phyloP scores from a whole-genome alignment of 495 filamentous ascomycete species.

The Peziza echinospora region DNA sequence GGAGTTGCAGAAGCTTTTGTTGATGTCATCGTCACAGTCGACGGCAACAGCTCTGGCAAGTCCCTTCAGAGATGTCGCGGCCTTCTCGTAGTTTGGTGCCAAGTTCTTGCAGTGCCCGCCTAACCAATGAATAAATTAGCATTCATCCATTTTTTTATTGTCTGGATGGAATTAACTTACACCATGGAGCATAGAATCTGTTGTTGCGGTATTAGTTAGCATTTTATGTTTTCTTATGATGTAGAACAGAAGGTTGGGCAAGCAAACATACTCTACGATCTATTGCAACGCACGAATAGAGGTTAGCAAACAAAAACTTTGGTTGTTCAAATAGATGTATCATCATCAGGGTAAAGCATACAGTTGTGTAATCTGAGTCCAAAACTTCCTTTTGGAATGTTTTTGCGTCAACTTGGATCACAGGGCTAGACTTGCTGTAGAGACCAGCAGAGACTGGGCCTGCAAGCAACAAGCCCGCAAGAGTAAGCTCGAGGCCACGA shows the following conservation, averaged over 20 bases:
- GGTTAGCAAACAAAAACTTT: too few species aligned
- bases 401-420: constrained; percentile 66
- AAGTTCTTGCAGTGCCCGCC: constrained; percentile 93
- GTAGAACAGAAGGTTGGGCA: neutral
- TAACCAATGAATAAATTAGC: constrained; percentile 29
- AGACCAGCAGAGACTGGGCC: constrained; percentile 47
- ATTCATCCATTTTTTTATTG: too few species aligned
- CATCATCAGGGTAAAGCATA: constrained; percentile 33
- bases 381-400: constrained; percentile 68
- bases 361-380: constrained; percentile 75
- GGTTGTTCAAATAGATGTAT: too few species aligned
- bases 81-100: constrained; percentile 88
- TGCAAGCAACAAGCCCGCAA: constrained; percentile 32
- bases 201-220: constrained; percentile 2
- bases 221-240: neutral
- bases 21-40: constrained; percentile 85
- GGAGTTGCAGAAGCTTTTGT: constrained; percentile 68
- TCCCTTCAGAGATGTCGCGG: constrained; percentile 66
- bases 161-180: constrained; percentile 6
- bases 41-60: constrained; percentile 85
- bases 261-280: constrained; percentile 40
- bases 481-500: constrained; percentile 9
- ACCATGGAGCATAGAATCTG: constrained; percentile 20
- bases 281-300: too few species aligned
- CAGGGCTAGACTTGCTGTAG: constrained; percentile 71